Conservation (phyloP, 2,329 filamentous ascomycete species). For the Sporothrix brasiliensis region DNA sequence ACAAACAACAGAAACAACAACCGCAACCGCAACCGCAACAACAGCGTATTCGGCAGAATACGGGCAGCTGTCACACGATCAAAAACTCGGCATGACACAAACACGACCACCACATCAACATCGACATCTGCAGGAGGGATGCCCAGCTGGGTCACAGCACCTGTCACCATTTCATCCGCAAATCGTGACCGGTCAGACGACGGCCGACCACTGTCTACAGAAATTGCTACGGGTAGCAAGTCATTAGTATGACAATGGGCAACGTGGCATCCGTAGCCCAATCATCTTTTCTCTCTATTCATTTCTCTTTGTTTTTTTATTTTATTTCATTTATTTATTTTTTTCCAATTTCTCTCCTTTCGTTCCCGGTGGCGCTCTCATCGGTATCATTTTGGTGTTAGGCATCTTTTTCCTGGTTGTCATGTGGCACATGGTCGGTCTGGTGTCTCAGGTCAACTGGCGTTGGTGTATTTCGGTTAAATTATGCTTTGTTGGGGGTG, state of each 20-base stretch:
- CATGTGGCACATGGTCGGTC: not conserved
- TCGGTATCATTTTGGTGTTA: not conserved
- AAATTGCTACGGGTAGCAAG: constrained; percentile 3
- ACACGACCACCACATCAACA: not conserved
- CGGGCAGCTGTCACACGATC: not conserved
- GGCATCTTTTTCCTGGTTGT: not conserved
- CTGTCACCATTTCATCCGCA: not conserved
- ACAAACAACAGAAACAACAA: not conserved
- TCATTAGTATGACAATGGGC: not conserved
- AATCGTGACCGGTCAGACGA: constrained; percentile 18
- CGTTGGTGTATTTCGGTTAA: not conserved
- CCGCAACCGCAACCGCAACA: not conserved
- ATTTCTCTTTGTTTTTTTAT: not conserved
- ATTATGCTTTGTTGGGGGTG: not conserved
- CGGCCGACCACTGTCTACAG: constrained; percentile 6
- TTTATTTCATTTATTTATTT: no score
- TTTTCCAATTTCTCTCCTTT: not conserved
- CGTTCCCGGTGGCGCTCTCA: not conserved
- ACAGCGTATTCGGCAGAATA: not conserved
- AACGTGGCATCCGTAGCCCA: not conserved
- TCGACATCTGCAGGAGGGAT: not conserved
- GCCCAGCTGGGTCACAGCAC: constrained; percentile 7
- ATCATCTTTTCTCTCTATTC: not conserved
- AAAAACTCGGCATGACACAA: not conserved
- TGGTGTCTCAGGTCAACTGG: not conserved